phyloP scores from a whole-genome alignment of 1,284 basidiomycete genomes.

The Inonotus obliquus region DNA sequence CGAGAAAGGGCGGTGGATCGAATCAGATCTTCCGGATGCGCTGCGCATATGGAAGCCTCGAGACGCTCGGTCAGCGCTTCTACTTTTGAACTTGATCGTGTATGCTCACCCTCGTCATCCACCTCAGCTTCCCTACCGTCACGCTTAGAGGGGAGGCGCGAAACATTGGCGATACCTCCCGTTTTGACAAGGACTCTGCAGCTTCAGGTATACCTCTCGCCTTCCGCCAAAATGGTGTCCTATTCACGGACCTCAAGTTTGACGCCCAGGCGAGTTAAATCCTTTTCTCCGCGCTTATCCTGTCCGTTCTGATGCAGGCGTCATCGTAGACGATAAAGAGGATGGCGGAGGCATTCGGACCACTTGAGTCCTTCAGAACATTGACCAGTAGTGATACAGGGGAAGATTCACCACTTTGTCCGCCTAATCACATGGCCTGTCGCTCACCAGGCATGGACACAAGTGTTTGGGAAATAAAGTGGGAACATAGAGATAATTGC shows the following conservation, averaged over 20 bases:
- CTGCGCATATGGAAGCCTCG: constrained; percentile 45
- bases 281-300: not conserved
- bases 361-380: constrained; percentile 42
- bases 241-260: constrained; percentile 52
- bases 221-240: constrained; percentile 34
- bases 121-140: constrained; percentile 46
- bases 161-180: constrained; percentile 5
- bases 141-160: constrained; percentile 53
- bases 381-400: constrained; percentile 10
- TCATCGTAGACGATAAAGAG: constrained; percentile 39
- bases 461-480: constrained; percentile 70
- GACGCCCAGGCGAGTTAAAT: constrained; percentile 47
- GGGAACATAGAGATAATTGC: constrained; percentile 68
- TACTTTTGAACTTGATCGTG: not conserved
- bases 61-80: constrained; percentile 38
- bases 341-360: constrained; percentile 50
- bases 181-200: constrained; percentile 3
- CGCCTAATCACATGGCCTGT: constrained; percentile 48
- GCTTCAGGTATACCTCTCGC: constrained; percentile 22
- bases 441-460: constrained; percentile 52
- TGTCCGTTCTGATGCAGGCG: not conserved
- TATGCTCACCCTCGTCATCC: not conserved
- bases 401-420: constrained; percentile 27
- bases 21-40: constrained; percentile 46
- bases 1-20: constrained; percentile 25